phyloP scores from a whole-genome alignment of 2,329 filamentous ascomycete species.

The Xylariaceae sp. region DNA sequence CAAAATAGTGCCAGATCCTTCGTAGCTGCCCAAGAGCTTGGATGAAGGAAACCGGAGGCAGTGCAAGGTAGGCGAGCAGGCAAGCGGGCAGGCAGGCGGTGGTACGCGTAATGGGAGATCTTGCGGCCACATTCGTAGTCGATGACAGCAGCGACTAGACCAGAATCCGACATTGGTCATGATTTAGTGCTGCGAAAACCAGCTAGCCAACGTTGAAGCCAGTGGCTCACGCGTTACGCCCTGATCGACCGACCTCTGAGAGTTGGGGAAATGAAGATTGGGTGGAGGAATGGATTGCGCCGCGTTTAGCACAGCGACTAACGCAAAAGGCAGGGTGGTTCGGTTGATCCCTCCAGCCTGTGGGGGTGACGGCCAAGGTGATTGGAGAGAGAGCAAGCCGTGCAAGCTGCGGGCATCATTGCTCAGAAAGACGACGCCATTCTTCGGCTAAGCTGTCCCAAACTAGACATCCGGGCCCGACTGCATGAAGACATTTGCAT shows the following conservation, averaged over 20 bases:
- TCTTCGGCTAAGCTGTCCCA: slow-evolving; percentile 3
- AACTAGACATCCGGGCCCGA: slow-evolving; percentile 7
- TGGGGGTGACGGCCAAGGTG: background rate
- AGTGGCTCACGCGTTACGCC: slow-evolving; percentile 10
- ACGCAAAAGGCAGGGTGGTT: background rate
- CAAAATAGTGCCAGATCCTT: slow-evolving; percentile 1
- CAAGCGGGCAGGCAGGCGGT: background rate
- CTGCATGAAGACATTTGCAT: background rate
- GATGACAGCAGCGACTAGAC: background rate
- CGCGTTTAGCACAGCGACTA: slow-evolving; percentile 8
- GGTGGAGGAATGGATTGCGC: slow-evolving; percentile 2
- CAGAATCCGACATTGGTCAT: background rate
- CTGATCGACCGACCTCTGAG: background rate
- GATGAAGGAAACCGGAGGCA: background rate
- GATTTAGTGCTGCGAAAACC: background rate
- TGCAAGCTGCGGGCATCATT: background rate
- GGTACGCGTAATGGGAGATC: background rate
- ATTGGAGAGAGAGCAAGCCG: background rate
- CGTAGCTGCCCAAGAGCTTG: background rate
- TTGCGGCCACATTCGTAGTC: background rate
- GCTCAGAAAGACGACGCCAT: slow-evolving; percentile 2
- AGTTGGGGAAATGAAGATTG: background rate
- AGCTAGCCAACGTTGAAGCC: background rate
- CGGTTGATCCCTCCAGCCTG: background rate
- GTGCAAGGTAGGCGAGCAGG: background rate